Percentiles rank a stretch among this genome's conserved stretches.
Conservation (phyloP, 768 basidiomycete species). For the Rickenella mellea region DNA sequence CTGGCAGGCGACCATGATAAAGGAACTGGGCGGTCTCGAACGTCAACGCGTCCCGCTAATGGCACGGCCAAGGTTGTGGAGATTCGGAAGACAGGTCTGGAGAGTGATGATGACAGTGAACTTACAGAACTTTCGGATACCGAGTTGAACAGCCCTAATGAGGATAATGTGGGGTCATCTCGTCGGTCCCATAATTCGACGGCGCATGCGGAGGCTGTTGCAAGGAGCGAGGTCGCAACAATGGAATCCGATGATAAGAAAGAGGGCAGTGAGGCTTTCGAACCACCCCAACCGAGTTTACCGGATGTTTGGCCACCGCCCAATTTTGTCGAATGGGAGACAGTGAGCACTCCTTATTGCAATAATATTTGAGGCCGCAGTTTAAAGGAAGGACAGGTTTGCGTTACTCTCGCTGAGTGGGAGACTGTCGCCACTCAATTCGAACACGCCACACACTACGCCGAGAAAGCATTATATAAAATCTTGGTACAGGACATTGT, state of each 20-base stretch:
- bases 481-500: conserved; percentile 55
- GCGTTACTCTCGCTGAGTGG: conserved; percentile 79
- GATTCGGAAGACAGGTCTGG: conserved; percentile 39
- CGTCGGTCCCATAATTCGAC: no score
- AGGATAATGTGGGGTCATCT: no score
- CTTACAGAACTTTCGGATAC: conserved; percentile 47
- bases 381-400: conserved; percentile 44
- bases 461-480: conserved; percentile 73
- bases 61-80: conserved; percentile 13
- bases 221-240: not conserved
- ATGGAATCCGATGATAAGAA: not conserved
- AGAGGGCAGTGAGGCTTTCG: not conserved
- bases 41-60: conserved; percentile 3
- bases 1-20: conserved; percentile 23
- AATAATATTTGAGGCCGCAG: not conserved
- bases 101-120: conserved; percentile 60
- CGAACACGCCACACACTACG: conserved; percentile 63
- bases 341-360: conserved; percentile 37
- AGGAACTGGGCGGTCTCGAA: conserved; percentile 9
- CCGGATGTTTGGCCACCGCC: conserved; percentile 18
- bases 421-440: conserved; percentile 70
- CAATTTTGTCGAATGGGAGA: conserved; percentile 85
- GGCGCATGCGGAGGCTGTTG: conserved; percentile 7
- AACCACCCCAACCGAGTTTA: no score
- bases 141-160: conserved; percentile 2